Percentiles rank a stretch among this genome's conserved stretches.
phyloP scores from a whole-genome alignment of 176 grass and related monocot species.

The Zizania latifolia region DNA sequence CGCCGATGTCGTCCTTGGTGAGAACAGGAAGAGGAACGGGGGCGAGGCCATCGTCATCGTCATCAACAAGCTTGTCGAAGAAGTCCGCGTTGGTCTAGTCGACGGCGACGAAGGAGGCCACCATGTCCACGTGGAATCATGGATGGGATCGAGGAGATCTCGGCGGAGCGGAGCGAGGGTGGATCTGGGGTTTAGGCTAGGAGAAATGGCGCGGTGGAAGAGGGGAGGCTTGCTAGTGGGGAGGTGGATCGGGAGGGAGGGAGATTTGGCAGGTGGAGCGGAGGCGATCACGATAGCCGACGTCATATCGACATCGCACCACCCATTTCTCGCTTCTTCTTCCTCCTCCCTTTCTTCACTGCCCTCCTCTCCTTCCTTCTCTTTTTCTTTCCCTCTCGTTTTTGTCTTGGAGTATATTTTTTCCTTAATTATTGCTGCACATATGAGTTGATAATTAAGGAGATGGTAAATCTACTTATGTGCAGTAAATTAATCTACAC shows the following conservation, averaged over 20 bases:
- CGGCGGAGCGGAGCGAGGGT: slow-evolving; percentile 5
- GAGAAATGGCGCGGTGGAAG: not conserved
- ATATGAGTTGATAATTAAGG: too few species aligned
- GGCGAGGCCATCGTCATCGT: slow-evolving; percentile 34
- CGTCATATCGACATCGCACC: slow-evolving; percentile 18
- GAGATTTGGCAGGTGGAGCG: not conserved
- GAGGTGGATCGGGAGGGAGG: not conserved
- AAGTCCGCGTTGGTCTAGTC: slow-evolving; percentile 92
- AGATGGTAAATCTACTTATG: too few species aligned
- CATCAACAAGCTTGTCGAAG: slow-evolving; percentile 84
- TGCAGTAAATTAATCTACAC: too few species aligned
- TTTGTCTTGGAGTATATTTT: not conserved
- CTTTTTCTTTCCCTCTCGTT: not conserved
- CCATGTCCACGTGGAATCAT: slow-evolving; percentile 22
- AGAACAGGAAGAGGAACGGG: not conserved
- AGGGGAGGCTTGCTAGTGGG: not conserved
- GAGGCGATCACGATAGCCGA: slow-evolving; percentile 32
- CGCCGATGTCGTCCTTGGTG: not conserved
- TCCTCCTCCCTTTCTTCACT: too few species aligned
- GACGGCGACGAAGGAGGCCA: slow-evolving; percentile 37
- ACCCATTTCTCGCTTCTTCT: not conserved
- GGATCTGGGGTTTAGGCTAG: slow-evolving; percentile 39
- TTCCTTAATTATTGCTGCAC: too few species aligned
- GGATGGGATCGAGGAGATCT: slow-evolving; percentile 16
- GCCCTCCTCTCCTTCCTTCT: not conserved